These are phyloP conservation scores for Cyanidiococcus yangmingshanensis DNA, from an alignment of 23 red algal species.

Conservation along the genomic window DNA sequence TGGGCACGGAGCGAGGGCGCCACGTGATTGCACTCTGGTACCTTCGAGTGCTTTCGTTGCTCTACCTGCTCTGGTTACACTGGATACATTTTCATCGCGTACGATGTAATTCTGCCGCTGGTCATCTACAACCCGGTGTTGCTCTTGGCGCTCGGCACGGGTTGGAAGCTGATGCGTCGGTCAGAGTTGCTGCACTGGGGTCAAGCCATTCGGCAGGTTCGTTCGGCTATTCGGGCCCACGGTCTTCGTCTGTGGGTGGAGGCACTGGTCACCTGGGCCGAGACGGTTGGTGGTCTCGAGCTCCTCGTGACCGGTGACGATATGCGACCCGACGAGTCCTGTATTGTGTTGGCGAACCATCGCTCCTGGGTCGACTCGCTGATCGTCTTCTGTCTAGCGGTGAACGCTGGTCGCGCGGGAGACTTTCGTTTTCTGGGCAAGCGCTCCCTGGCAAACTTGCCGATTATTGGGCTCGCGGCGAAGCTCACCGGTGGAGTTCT, in stretches of 20 bases:
- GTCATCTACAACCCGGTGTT: slow-evolving; percentile 12
- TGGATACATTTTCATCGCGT: background rate
- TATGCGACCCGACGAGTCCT: slow-evolving; percentile 41
- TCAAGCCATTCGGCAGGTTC: background rate
- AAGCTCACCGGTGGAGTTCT: slow-evolving; percentile 67
- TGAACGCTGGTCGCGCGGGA: slow-evolving; percentile 62
- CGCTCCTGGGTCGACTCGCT: slow-evolving; percentile 82
- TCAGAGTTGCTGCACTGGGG: background rate
- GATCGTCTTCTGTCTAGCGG: slow-evolving; percentile 63
- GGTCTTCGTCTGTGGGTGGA: slow-evolving; percentile 81
- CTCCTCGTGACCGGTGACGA: slow-evolving; percentile 66
- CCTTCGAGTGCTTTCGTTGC: background rate
- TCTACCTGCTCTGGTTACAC: background rate
- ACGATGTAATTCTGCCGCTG: slow-evolving; percentile 1
- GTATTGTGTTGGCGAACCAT: slow-evolving; percentile 78
- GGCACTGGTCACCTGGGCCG: slow-evolving; percentile 59
- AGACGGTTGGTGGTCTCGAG: slow-evolving; percentile 58
- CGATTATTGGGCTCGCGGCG: slow-evolving; percentile 75
- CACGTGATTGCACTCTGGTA: background rate
- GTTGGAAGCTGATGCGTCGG: background rate
- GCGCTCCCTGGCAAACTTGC: slow-evolving; percentile 57
- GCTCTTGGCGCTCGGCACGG: background rate
- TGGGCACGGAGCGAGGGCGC: background rate
- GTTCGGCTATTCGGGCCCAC: background rate
- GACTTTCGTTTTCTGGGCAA: slow-evolving; percentile 96